Percentiles rank a stretch among this genome's conserved stretches.
Evolutionary conservation across 1,139 yeast species (phyloP).

Genomic region (Diutina rugosa): DNA sequence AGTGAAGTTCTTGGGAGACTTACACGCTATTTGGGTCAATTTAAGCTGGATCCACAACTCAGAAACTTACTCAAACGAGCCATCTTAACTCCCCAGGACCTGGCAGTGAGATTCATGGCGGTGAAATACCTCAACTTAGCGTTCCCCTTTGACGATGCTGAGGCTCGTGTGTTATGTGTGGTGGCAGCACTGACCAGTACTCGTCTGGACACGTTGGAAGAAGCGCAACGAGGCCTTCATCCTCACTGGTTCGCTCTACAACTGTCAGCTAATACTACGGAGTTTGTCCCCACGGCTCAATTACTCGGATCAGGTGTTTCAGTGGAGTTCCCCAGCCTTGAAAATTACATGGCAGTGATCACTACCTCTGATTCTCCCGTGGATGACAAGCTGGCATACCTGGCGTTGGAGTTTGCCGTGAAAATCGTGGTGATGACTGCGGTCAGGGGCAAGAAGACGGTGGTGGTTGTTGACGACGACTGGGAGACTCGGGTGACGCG

Average conservation of each 20-base stretch:
- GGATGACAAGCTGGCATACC: not conserved
- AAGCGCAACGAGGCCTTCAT: constrained; percentile 69
- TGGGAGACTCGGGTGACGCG: constrained; percentile 69
- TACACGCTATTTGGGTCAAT: constrained; percentile 21
- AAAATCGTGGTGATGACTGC: constrained; percentile 59
- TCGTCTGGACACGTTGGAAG: constrained; percentile 66
- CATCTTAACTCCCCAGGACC: not conserved
- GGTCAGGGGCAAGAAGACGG: constrained; percentile 34
- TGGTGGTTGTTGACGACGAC: constrained; percentile 55
- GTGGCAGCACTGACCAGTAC: constrained; percentile 47
- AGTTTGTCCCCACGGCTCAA: constrained; percentile 31
- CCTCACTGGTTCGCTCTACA: constrained; percentile 54
- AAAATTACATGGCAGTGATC: not conserved
- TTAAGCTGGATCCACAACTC: constrained; percentile 32
- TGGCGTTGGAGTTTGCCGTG: constrained; percentile 21
- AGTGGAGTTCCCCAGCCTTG: constrained; percentile 15
- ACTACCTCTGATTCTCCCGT: not conserved
- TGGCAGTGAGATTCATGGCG: constrained; percentile 40
- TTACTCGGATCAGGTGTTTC: constrained; percentile 17
- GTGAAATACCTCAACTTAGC: constrained; percentile 54
- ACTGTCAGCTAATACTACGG: constrained; percentile 26
- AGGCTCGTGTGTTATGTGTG: constrained; percentile 57
- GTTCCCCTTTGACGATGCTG: constrained; percentile 56
- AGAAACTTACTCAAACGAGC: constrained; percentile 22
- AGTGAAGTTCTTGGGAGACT: constrained; percentile 62